Conservation (phyloP, 331 rosid genomes). For the Erythrophleum ivorense region DNA sequence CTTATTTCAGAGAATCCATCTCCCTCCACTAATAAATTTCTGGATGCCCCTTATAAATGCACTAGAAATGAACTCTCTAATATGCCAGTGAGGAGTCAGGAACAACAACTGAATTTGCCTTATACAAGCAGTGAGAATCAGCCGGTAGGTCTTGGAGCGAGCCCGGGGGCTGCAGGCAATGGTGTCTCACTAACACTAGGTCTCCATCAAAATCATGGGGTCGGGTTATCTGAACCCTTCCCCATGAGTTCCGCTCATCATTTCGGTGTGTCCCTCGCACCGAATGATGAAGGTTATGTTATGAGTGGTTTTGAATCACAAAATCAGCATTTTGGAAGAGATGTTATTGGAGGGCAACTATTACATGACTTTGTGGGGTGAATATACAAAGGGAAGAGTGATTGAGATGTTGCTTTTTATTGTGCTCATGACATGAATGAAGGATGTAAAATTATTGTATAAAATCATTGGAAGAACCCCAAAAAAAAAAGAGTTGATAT, state of each 20-base stretch:
- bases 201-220: conserved; percentile 80
- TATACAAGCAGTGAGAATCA: conserved; percentile 44
- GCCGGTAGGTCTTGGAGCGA: conserved; percentile 49
- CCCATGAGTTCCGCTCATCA: conserved; percentile 71
- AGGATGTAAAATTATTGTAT: conserved; percentile 41
- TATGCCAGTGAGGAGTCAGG: conserved; percentile 45
- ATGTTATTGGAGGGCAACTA: conserved; percentile 69
- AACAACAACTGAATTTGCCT: conserved; percentile 43
- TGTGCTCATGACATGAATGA: conserved; percentile 30
- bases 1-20: conserved; percentile 51
- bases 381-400: conserved; percentile 31
- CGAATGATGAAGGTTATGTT: conserved; percentile 57
- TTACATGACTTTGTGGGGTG: conserved; percentile 84
- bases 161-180: conserved; percentile 30
- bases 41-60: conserved; percentile 51
- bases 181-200: conserved; percentile 91
- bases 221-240: conserved; percentile 72
- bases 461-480: conserved; percentile 28
- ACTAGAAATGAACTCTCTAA: conserved; percentile 50
- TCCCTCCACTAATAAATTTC: conserved; percentile 49
- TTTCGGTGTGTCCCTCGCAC: conserved; percentile 65
- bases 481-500: not conserved
- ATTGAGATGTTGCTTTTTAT: conserved; percentile 22
- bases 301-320: conserved; percentile 74
- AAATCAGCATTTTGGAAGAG: conserved; percentile 80